These are phyloP conservation scores for Somion occarium DNA, from an alignment of 1,284 basidiomycete genomes.

Conservation along the genomic window DNA sequence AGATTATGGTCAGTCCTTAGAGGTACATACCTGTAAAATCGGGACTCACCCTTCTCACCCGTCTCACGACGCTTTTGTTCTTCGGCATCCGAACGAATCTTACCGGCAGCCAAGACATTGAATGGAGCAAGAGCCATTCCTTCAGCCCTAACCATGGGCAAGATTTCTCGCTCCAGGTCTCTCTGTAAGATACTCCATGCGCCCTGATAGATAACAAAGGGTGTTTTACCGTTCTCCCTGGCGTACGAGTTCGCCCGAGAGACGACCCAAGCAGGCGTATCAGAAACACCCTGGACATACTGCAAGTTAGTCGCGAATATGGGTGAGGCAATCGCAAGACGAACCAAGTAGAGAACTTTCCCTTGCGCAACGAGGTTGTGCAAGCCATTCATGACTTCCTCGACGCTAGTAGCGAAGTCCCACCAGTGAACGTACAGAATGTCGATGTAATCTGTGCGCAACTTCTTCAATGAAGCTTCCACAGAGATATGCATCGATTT, in stretches of 20 bases:
- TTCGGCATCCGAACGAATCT: slow-evolving; percentile 40
- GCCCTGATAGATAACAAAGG: slow-evolving; percentile 43
- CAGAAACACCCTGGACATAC: slow-evolving; percentile 25
- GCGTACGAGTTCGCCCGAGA: slow-evolving; percentile 49
- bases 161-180: slow-evolving; percentile 52
- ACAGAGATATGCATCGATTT: slow-evolving; percentile 31
- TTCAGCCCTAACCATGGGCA: slow-evolving; percentile 38
- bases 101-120: slow-evolving; percentile 41
- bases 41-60: slow-evolving; percentile 29
- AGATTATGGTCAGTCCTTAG: background rate
- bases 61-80: slow-evolving; percentile 33
- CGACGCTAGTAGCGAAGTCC: slow-evolving; percentile 39
- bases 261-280: slow-evolving; percentile 53
- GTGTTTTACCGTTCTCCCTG: slow-evolving; percentile 31
- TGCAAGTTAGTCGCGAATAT: background rate
- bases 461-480: slow-evolving; percentile 36
- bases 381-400: slow-evolving; percentile 48
- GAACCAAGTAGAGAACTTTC: slow-evolving; percentile 42
- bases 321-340: background rate
- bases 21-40: background rate
- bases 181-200: slow-evolving; percentile 41
- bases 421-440: slow-evolving; percentile 41
- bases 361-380: slow-evolving; percentile 37
- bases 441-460: slow-evolving; percentile 40
- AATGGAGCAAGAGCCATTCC: slow-evolving; percentile 42